Conservation (phyloP, 2,329 filamentous ascomycete genomes). For the Ascochyta koolunga region DNA sequence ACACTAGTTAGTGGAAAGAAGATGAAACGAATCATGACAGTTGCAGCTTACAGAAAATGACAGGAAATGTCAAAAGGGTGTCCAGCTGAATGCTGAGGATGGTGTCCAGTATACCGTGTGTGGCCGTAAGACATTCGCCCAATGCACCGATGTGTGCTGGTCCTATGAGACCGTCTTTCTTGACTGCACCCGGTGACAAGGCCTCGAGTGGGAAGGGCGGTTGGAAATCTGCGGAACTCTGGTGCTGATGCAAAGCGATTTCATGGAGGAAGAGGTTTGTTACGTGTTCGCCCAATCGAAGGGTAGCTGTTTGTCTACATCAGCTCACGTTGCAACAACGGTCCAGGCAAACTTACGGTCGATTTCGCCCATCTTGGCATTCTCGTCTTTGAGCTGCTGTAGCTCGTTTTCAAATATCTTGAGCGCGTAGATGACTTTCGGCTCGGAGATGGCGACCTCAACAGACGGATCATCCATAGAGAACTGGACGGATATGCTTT, state of each 20-base stretch:
- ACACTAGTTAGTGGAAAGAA: slow-evolving; percentile 20
- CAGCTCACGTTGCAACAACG: slow-evolving; percentile 8
- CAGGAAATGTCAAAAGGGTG: slow-evolving; percentile 51
- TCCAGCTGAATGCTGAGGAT: slow-evolving; percentile 57
- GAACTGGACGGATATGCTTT: slow-evolving; percentile 63
- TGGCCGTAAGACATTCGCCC: slow-evolving; percentile 53
- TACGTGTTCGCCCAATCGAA: slow-evolving; percentile 55
- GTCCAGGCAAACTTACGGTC: slow-evolving; percentile 36
- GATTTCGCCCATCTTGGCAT: slow-evolving; percentile 47
- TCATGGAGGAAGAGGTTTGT: slow-evolving; percentile 58
- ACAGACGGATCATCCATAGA: slow-evolving; percentile 61
- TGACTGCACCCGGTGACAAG: slow-evolving; percentile 45
- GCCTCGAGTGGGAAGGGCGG: slow-evolving; percentile 53
- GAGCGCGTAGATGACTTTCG: slow-evolving; percentile 60
- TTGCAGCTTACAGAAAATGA: slow-evolving; percentile 50
- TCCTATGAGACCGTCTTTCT: slow-evolving; percentile 51
- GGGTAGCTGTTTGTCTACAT: slow-evolving; percentile 34
- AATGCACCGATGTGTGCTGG: slow-evolving; percentile 56
- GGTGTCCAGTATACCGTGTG: slow-evolving; percentile 55
- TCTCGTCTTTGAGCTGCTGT: slow-evolving; percentile 38
- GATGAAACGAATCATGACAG: too few species aligned
- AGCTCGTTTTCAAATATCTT: slow-evolving; percentile 62
- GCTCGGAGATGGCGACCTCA: slow-evolving; percentile 60
- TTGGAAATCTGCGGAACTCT: slow-evolving; percentile 51
- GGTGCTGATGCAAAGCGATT: slow-evolving; percentile 56